These are phyloP conservation scores for Globisporangium solare DNA, from an alignment of 352 stramenopile species.

Conservation along the genomic window DNA sequence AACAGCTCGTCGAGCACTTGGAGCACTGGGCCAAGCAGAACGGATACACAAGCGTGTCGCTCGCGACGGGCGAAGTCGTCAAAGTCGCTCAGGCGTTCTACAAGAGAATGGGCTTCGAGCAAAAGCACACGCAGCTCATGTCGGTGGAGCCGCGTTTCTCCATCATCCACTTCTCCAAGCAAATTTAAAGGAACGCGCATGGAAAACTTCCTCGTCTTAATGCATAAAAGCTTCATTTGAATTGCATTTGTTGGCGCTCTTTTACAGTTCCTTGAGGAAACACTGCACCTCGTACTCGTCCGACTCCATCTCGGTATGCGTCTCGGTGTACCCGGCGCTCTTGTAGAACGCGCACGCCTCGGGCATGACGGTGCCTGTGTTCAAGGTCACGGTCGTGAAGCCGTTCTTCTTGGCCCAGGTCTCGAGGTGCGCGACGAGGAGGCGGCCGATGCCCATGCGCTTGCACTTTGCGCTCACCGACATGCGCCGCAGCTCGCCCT, in stretches of 20 bases:
- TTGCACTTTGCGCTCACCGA: slow-evolving; percentile 2
- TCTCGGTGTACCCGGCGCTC: slow-evolving; percentile 1
- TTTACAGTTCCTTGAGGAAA: slow-evolving; percentile 3
- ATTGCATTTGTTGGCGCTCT: neutral
- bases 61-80: slow-evolving; percentile 30
- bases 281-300: slow-evolving; percentile 2
- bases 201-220: no score
- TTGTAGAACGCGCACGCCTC: slow-evolving; percentile 5
- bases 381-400: slow-evolving; percentile 8
- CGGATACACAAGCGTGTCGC: slow-evolving; percentile 23
- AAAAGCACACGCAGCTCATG: slow-evolving; percentile 16
- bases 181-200: no score
- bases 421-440: slow-evolving; percentile 13
- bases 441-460: slow-evolving; percentile 7
- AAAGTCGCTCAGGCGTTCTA: slow-evolving; percentile 25
- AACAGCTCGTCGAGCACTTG: slow-evolving; percentile 25
- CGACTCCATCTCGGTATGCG: slow-evolving; percentile 1
- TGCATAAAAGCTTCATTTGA: no score
- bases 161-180: no score
- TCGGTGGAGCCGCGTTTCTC: slow-evolving; percentile 8
- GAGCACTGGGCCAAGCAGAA: slow-evolving; percentile 30
- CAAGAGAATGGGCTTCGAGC: slow-evolving; percentile 20
- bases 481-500: slow-evolving; percentile 13
- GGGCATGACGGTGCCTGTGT: slow-evolving; percentile 10
- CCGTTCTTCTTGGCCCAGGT: slow-evolving; percentile 6